Base-by-base conservation (phyloP, 768 basidiomycete species). In the Mrakia gelida region DNA sequence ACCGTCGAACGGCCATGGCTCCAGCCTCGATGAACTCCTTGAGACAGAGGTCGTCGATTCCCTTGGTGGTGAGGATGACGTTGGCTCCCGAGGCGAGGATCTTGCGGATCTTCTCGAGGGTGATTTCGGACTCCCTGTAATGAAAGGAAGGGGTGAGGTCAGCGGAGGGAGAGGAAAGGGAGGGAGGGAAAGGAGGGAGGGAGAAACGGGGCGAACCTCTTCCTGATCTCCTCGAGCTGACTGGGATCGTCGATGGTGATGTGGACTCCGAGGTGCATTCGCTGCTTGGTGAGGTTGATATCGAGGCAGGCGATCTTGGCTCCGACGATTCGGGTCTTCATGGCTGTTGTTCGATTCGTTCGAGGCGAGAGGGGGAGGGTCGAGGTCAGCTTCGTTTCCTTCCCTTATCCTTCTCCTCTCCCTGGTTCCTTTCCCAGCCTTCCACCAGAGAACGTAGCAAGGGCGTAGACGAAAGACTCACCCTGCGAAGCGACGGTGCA, bases 21-120 rank as follows among this genome's bases (percentile, higher is more conserved):
- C 97, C 97, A 28, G 95, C 95, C 85, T 99, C 97, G 68, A 98
- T 93, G 81, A 98, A 99, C 86, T 98, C 97, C 84, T 99, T 99
- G 81, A 98, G 86, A 84, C 95, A 98, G 26, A 98, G 88, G 83
- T 99, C 97, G 82, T 99, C 97, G 81, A 98, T 99, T 54, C 97
- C 97, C 85, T 98, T 98, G 18, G 97, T 98, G 21, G 97, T 99
- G 76, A 98, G 86, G 61, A 98, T 90, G 79, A 98, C 97, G 82
- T 98, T 98, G 45, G 97, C 97, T 49, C 97, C 97, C 21, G 96
- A 89, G 7, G 91, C 94, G 79, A 99, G 87, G 81, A 98, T 95
- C 87, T 98, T 98, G 80, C 94, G 90, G 81, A 98, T 92, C 75
- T 95, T 89, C 85, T 98, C 97, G 59, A 98, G 87, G 1, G 93